phyloP scores from a whole-genome alignment of 306 rosid species.

The Sicyos baderoa region DNA sequence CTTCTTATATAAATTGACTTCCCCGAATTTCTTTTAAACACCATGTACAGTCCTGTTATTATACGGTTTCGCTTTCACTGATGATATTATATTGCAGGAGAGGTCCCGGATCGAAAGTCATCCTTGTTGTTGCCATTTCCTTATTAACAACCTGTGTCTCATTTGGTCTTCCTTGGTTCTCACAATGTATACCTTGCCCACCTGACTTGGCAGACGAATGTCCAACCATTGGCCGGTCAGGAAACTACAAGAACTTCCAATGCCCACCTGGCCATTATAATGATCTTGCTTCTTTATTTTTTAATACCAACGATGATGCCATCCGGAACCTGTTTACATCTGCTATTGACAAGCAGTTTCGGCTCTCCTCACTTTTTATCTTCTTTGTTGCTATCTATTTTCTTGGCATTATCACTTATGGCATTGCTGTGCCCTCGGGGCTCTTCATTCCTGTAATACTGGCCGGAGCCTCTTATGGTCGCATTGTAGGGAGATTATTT shows the following conservation, averaged over 20 bases:
- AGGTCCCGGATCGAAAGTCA: slow-evolving; percentile 50
- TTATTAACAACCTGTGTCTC: slow-evolving; percentile 56
- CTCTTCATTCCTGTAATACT: slow-evolving; percentile 79
- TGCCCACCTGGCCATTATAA: slow-evolving; percentile 66
- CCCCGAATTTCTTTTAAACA: neutral
- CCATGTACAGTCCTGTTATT: neutral
- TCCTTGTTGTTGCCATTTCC: slow-evolving; percentile 48
- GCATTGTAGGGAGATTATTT: slow-evolving; percentile 53
- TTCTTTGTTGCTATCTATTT: slow-evolving; percentile 50
- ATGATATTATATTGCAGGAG: slow-evolving; percentile 47
- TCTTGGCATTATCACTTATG: slow-evolving; percentile 71
- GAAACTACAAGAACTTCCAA: slow-evolving; percentile 60
- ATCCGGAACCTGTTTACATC: slow-evolving; percentile 61
- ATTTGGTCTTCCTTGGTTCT: slow-evolving; percentile 66
- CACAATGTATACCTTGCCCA: slow-evolving; percentile 63
- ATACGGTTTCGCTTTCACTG: slow-evolving; percentile 23
- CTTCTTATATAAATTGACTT: neutral
- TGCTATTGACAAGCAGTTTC: slow-evolving; percentile 41
- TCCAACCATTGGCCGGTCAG: slow-evolving; percentile 51
- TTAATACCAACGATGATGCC: slow-evolving; percentile 73
- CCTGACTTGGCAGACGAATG: slow-evolving; percentile 38
- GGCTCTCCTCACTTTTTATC: slow-evolving; percentile 48
- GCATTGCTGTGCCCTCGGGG: slow-evolving; percentile 87
- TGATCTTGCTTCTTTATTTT: slow-evolving; percentile 81
- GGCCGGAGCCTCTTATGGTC: slow-evolving; percentile 79